A percentile compares a stretch with the other conserved stretches of the same genome.
These are phyloP conservation scores for Naganishia liquefaciens DNA, from an alignment of 1,284 basidiomycete species.

Conservation along the genomic window DNA sequence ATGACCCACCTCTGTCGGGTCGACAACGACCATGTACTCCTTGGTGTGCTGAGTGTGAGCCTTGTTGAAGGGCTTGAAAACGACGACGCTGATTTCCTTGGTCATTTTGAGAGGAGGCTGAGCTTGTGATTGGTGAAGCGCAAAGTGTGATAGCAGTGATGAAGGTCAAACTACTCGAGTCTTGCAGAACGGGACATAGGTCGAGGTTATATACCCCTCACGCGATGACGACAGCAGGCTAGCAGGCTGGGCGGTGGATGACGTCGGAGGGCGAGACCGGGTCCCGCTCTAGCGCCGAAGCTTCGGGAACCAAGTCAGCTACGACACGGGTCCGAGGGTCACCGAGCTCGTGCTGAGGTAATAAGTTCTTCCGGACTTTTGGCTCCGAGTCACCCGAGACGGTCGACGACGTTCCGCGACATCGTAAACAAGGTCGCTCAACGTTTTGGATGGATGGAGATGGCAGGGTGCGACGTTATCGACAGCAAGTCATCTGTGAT, in stretches of 20 bases:
- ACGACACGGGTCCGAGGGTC: not conserved
- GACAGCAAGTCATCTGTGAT: no score
- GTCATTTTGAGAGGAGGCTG: slow-evolving; percentile 24
- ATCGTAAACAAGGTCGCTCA: slow-evolving; percentile 14
- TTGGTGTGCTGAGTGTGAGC: slow-evolving; percentile 24
- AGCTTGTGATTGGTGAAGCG: not conserved
- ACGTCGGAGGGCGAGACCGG: not conserved
- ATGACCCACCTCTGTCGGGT: slow-evolving; percentile 25
- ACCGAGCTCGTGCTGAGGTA: no score
- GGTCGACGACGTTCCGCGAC: not conserved
- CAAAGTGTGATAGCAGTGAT: not conserved
- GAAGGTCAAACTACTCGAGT: not conserved
- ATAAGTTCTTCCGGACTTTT: not conserved
- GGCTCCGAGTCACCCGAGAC: not conserved
- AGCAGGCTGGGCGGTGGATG: not conserved
- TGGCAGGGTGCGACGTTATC: no score
- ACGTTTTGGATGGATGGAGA: no score
- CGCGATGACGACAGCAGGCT: slow-evolving; percentile 1
- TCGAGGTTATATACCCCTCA: slow-evolving; percentile 4
- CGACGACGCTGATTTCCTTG: slow-evolving; percentile 32
- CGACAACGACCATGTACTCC: slow-evolving; percentile 35
- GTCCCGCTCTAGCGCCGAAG: not conserved
- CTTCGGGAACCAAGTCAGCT: slow-evolving; percentile 2
- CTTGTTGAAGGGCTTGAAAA: slow-evolving; percentile 26
- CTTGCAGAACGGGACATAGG: not conserved